Evolutionary conservation across 352 stramenopile genomes (phyloP).

Genomic region (Poterioochromonas sp.): DNA sequence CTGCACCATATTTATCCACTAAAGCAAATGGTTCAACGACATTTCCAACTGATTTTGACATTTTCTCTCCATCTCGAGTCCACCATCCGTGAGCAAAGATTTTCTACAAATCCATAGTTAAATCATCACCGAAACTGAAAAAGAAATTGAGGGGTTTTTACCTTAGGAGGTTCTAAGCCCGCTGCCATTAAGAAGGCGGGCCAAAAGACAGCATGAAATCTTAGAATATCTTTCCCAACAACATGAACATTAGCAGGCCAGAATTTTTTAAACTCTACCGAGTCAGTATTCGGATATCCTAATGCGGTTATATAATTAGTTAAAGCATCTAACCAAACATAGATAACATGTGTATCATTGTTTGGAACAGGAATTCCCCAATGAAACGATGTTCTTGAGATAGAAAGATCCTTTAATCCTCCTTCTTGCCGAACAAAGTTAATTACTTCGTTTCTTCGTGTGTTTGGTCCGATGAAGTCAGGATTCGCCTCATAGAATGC

Average conservation of each 20-base stretch:
- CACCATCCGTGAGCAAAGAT: slow-evolving; percentile 97
- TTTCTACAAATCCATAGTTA: slow-evolving; percentile 41
- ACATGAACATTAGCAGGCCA: slow-evolving; percentile 60
- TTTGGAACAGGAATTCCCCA: slow-evolving; percentile 92
- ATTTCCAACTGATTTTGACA: slow-evolving; percentile 97
- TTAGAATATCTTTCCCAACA: slow-evolving; percentile 96
- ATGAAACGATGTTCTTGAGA: slow-evolving; percentile 85
- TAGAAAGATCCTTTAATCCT: slow-evolving; percentile 86
- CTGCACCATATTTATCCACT: slow-evolving; percentile 65
- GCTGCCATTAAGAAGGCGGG: slow-evolving; percentile 88
- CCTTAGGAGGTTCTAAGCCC: slow-evolving; percentile 68
- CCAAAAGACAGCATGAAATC: slow-evolving; percentile 98
- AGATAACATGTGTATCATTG: slow-evolving; percentile 87
- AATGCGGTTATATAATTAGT: slow-evolving; percentile 95
- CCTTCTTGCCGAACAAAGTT: slow-evolving; percentile 61
- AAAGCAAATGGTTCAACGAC: slow-evolving; percentile 91
- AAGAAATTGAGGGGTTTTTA: slow-evolving; percentile 38
- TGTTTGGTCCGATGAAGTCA: slow-evolving; percentile 77
- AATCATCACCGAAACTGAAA: slow-evolving; percentile 16
- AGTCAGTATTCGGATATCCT: slow-evolving; percentile 68
- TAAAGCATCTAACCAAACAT: slow-evolving; percentile 98
- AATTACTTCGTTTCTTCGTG: slow-evolving; percentile 79
- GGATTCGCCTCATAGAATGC: slow-evolving; percentile 65
- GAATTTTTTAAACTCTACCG: slow-evolving; percentile 47
- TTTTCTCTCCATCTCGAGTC: slow-evolving; percentile 96